Conservation (phyloP, 768 basidiomycete species). For the Hygrocybe punicea region DNA sequence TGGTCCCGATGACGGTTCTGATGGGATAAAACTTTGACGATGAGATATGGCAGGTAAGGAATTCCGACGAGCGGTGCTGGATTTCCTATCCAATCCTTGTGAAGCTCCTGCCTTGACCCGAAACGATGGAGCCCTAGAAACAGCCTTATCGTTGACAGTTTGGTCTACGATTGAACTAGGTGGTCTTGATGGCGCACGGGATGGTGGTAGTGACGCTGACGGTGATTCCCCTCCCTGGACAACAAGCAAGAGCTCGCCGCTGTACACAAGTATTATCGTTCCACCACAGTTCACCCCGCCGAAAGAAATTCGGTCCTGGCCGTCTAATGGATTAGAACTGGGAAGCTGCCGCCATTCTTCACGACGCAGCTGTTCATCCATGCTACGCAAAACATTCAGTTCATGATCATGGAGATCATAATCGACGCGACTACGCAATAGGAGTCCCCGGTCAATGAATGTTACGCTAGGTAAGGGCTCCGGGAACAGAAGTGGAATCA, state of each 20-base stretch:
- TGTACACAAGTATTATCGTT: conserved; percentile 68
- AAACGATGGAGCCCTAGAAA: conserved; percentile 67
- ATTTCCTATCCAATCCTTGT: conserved; percentile 70
- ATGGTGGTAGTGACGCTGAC: conserved; percentile 53
- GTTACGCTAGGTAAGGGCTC: conserved; percentile 67
- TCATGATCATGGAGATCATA: conserved; percentile 54
- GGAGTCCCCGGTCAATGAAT: conserved; percentile 62
- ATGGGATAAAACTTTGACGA: conserved; percentile 51
- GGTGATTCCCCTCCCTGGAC: conserved; percentile 54
- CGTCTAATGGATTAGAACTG: conserved; percentile 35
- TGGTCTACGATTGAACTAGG: conserved; percentile 57
- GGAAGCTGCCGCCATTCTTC: conserved; percentile 34
- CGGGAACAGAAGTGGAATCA: conserved; percentile 69
- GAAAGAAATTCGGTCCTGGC: not conserved
- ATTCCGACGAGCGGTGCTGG: conserved; percentile 68
- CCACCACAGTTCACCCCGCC: conserved; percentile 48
- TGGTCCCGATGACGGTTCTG: conserved; percentile 65
- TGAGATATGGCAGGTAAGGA: conserved; percentile 77
- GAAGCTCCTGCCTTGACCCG: conserved; percentile 71
- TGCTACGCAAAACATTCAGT: conserved; percentile 52
- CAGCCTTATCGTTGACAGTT: conserved; percentile 38
- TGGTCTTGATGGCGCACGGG: conserved; percentile 65
- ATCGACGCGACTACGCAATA: conserved; percentile 67
- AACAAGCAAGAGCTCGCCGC: conserved; percentile 69
- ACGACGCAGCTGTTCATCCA: conserved; percentile 47